Conservation (phyloP, 2,329 filamentous ascomycete genomes). For the Exophiala xenobiotica region DNA sequence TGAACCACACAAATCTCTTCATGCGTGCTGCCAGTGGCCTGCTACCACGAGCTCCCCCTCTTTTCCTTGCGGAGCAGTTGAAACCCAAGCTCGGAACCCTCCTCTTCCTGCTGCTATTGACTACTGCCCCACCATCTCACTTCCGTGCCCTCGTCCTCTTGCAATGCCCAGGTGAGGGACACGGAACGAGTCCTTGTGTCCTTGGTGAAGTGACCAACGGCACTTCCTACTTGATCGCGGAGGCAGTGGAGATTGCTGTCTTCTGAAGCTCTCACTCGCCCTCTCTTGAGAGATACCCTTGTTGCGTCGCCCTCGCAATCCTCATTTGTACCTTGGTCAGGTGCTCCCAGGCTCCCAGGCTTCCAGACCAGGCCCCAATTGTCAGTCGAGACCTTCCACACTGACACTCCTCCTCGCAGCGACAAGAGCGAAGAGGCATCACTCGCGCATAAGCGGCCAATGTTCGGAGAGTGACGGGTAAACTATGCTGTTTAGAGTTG, state of each 20-base stretch:
- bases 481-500: background rate
- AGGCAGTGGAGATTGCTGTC: background rate
- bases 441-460: background rate
- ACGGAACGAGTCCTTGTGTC: background rate
- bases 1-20: constrained; percentile 1
- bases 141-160: background rate
- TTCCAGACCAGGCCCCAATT: background rate
- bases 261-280: constrained; percentile 1
- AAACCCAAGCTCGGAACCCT: constrained; percentile 6
- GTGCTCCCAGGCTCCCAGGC: background rate
- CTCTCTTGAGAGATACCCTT: background rate
- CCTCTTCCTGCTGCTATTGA: background rate
- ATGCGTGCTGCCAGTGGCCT: background rate
- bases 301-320: background rate
- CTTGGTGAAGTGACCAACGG: background rate
- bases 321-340: background rate
- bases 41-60: constrained; percentile 6
- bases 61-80: constrained; percentile 8
- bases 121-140: constrained; percentile 2
- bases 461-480: background rate
- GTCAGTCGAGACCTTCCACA: background rate
- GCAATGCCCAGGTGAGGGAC: background rate
- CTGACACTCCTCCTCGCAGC: background rate
- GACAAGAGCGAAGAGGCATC: background rate
- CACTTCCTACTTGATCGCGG: background rate